These are phyloP conservation scores for Phragmites australis DNA, from an alignment of 176 grass and related monocot genomes.

Conservation along the genomic window DNA sequence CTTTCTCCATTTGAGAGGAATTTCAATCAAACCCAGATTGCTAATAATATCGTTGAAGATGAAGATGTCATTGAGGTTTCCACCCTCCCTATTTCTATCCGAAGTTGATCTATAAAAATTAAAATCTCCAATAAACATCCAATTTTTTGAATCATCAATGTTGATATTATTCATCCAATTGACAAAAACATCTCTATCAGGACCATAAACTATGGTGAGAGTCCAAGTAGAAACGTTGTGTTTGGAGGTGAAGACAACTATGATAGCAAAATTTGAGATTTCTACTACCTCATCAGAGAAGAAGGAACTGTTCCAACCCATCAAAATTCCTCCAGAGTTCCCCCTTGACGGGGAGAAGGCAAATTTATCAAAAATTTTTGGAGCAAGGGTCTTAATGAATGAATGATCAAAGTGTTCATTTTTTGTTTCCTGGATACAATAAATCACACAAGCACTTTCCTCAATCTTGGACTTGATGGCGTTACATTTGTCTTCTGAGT, in stretches of 20 bases:
- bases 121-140: too few relatives aligned
- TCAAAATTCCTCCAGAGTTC: not conserved
- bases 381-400: not conserved
- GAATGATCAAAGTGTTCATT: not conserved
- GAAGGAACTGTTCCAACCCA: not conserved
- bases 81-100: not conserved
- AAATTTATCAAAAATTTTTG: not conserved
- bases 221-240: not conserved
- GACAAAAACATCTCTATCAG: not conserved
- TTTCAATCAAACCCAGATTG: not conserved
- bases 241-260: not conserved
- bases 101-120: not conserved
- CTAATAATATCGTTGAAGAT: not conserved
- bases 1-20: not conserved
- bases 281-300: not conserved
- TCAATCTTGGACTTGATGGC: not conserved
- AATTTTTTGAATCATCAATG: too few relatives aligned
- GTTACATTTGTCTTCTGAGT: not conserved
- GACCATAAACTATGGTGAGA: not conserved
- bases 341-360: not conserved
- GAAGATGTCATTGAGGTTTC: not conserved
- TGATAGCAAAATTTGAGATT: not conserved
- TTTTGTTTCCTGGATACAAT: not conserved
- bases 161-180: not conserved
- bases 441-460: not conserved